Evolutionary conservation across 2,329 filamentous ascomycete genomes (phyloP).

Genomic region (Dactylella cylindrospora): DNA sequence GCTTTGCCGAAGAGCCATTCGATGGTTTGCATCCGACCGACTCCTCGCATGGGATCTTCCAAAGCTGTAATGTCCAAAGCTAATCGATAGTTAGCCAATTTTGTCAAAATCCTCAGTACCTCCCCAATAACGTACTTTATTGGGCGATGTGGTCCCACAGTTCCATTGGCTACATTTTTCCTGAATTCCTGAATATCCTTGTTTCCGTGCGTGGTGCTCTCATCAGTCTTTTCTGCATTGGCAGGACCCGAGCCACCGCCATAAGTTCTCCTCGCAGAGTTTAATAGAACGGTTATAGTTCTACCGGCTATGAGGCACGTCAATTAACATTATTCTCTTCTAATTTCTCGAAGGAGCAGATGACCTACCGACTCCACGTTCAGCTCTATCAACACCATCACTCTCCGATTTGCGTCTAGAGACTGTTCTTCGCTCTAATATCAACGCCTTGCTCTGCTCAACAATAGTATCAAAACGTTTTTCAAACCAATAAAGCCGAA

Average conservation of each 20-base stretch:
- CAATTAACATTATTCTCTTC: too few species aligned
- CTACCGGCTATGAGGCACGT: conserved; percentile 27
- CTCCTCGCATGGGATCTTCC: conserved; percentile 13
- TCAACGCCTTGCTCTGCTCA: conserved; percentile 30
- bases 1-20: conserved; percentile 32
- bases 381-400: conserved; percentile 20
- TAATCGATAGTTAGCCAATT: neutral
- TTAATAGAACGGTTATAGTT: conserved; percentile 22
- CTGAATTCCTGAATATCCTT: conserved; percentile 35
- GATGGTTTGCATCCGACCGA: conserved; percentile 38
- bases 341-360: too few species aligned
- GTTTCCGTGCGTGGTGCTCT: conserved; percentile 25
- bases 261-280: conserved; percentile 22
- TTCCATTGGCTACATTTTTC: conserved; percentile 5
- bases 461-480: conserved; percentile 81
- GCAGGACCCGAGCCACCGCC: neutral
- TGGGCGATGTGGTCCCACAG: conserved; percentile 20
- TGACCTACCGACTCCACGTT: conserved; percentile 38
- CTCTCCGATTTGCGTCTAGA: conserved; percentile 38
- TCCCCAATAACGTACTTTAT: conserved; percentile 17
- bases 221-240: conserved; percentile 12
- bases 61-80: conserved; percentile 10
- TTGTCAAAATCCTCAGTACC: too few species aligned
- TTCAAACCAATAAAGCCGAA: conserved; percentile 97
- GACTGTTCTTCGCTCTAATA: conserved; percentile 11